Base-by-base conservation (phyloP, 163 green algal genomes). In the Scenedesmus sp. region DNA sequence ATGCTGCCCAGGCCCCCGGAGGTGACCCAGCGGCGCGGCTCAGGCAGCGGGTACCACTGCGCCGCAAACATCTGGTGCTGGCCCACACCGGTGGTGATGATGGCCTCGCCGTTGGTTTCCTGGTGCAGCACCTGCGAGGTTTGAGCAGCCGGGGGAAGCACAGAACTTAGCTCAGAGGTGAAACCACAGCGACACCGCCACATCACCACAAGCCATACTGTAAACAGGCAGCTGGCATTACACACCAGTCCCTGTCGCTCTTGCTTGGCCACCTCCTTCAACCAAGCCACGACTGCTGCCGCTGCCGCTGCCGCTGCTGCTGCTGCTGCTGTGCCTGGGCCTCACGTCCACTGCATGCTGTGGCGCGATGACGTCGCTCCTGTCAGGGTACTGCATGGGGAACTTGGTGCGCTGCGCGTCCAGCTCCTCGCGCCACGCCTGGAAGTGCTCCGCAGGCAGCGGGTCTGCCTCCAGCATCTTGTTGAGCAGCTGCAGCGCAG, bases 1-100 rank as follows among this genome's bases (percentile, higher is more conserved):
- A 99, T 99, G 90, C 97, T 98, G 84, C 98, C 98, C 13, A 99
- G 96, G 67, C 98, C 98, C 73, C 98, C 85, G 4, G 85, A 97
- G n/a, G 94, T 97, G 46, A 97, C 96, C 96, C 97, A 98, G 52
- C 88, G 84, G 60, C 95, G 89, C 8, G 90, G 90, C 90, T 93
- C 90, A 9, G 59, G 60, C 46, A 91, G 84, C 2, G 89, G 82
- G 70, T 90, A 92, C 95, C 96, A 99, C 92, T 99, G 98, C 81
- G 98, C 98, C 8, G 97, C 97, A 97, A 97, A 99, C 98, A 99
- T 99, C 93, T 99, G 98, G 94, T 99, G 98, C 96, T 99, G 98
- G 1, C 98, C 98, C 59, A 99, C 98, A 18, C 98, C 98, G 0
- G 98, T 99, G 60, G 97, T 98, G 90, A 99, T 97, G 89, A 99